Conservation (phyloP, 2,329 filamentous ascomycete genomes). For the Xylariaceae sp. region DNA sequence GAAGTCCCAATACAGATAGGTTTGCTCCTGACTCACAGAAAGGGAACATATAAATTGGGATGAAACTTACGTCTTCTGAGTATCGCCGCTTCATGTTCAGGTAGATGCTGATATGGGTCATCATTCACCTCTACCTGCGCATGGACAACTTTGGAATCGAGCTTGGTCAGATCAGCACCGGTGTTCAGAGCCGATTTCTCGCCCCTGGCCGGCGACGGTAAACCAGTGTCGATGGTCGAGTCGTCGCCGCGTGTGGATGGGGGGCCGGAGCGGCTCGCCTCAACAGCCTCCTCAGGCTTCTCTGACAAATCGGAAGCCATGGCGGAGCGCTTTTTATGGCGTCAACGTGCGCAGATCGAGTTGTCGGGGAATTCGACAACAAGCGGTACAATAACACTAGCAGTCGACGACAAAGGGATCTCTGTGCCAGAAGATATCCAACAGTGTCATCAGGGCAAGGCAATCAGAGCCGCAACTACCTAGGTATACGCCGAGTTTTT, state of each 20-base stretch:
- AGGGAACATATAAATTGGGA: background rate
- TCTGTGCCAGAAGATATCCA: no score
- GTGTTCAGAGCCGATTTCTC: slow-evolving; percentile 15
- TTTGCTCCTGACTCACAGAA: background rate
- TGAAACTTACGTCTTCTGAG: slow-evolving; percentile 49
- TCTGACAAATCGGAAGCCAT: slow-evolving; percentile 28
- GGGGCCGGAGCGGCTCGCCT: slow-evolving; percentile 28
- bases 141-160: slow-evolving; percentile 41
- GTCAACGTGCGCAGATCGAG: background rate
- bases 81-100: slow-evolving; percentile 61
- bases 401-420: no score
- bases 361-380: slow-evolving; percentile 5
- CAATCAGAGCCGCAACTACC: background rate
- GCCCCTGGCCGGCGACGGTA: slow-evolving; percentile 13
- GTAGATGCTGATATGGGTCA: slow-evolving; percentile 59
- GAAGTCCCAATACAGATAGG: background rate
- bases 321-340: slow-evolving; percentile 1
- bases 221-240: slow-evolving; percentile 31
- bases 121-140: slow-evolving; percentile 42
- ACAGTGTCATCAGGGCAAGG: background rate
- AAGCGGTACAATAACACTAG: background rate
- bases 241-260: slow-evolving; percentile 37
- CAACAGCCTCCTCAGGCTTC: slow-evolving; percentile 29
- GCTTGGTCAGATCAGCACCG: slow-evolving; percentile 36
- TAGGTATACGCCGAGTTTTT: background rate